These are phyloP conservation scores for Ballota nigra DNA, from an alignment of 257 asterid genomes.

Conservation along the genomic window DNA sequence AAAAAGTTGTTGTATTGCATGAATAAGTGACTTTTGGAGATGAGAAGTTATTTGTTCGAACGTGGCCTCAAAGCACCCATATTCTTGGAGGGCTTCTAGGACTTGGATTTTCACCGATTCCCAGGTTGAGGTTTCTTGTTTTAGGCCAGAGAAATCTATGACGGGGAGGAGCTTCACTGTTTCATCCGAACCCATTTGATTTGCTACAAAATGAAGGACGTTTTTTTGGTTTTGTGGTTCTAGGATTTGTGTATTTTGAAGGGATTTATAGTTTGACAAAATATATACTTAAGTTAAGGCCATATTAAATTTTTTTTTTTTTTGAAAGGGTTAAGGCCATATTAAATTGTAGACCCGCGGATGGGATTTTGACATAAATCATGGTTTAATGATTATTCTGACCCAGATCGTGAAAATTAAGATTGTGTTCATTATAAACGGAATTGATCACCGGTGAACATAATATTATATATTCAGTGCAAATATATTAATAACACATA, in stretches of 20 bases:
- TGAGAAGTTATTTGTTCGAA: constrained; percentile 30
- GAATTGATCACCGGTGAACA: too few species aligned
- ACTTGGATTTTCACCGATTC: constrained; percentile 36
- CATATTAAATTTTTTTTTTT: too few species aligned
- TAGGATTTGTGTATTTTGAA: background rate
- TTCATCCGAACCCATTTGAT: constrained; percentile 35
- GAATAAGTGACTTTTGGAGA: constrained; percentile 33
- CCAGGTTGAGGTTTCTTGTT: constrained; percentile 35
- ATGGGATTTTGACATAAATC: too few species aligned
- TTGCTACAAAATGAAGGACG: background rate
- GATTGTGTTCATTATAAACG: too few species aligned
- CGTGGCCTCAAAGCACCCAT: constrained; percentile 63
- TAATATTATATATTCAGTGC: too few species aligned
- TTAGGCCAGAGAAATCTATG: constrained; percentile 43
- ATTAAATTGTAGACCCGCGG: too few species aligned
- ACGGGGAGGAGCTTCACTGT: constrained; percentile 38
- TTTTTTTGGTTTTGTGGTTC: background rate
- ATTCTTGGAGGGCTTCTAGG: constrained; percentile 40
- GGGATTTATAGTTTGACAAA: background rate
- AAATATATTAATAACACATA: too few species aligned
- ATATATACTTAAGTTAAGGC: too few species aligned
- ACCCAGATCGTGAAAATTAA: too few species aligned
- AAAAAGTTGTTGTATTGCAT: constrained; percentile 39
- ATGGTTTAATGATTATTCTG: too few species aligned
- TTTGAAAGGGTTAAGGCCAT: too few species aligned